These are phyloP conservation scores for Zymoseptoria brevis DNA, from an alignment of 2,329 filamentous ascomycete genomes.

Conservation along the genomic window DNA sequence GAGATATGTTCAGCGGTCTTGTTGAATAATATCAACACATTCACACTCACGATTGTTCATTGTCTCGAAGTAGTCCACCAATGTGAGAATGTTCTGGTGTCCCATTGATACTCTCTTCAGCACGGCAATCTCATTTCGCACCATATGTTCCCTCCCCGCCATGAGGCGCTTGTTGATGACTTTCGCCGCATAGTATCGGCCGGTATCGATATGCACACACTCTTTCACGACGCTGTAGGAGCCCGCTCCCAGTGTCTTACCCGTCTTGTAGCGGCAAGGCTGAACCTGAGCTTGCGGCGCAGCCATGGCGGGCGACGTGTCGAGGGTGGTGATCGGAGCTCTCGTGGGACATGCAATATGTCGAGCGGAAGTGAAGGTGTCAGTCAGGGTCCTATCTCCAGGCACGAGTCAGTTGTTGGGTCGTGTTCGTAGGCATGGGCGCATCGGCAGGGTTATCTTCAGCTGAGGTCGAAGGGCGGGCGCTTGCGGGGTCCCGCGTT, in stretches of 20 bases:
- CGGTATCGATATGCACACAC: conserved; percentile 96
- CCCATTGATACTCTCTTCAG: conserved; percentile 98
- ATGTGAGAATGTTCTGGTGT: conserved; percentile 92
- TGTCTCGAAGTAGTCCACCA: conserved; percentile 98
- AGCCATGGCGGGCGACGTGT: conserved; percentile 12
- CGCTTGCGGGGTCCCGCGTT: neutral
- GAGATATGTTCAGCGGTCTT: conserved; percentile 2
- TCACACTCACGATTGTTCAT: conserved; percentile 76
- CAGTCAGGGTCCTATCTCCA: neutral
- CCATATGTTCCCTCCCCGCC: conserved; percentile 97
- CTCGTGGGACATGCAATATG: neutral
- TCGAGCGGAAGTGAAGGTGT: neutral
- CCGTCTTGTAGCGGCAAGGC: conserved; percentile 96
- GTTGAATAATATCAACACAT: too few relatives aligned
- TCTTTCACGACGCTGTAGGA: conserved; percentile 99
- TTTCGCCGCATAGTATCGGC: conserved; percentile 95
- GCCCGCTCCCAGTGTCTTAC: conserved; percentile 91
- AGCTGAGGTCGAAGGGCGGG: neutral
- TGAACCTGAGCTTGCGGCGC: conserved; percentile 56
- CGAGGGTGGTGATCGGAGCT: neutral
- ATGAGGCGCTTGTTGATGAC: conserved; percentile 99
- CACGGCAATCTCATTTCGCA: conserved; percentile 96
- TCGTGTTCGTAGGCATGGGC: neutral
- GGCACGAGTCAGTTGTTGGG: neutral
- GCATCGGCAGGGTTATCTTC: neutral